Evolutionary conservation across 805 yeast genomes (phyloP), one percentile per base, ranked within the genome.

Genomic region (Metschnikowia corniflorae): DNA sequence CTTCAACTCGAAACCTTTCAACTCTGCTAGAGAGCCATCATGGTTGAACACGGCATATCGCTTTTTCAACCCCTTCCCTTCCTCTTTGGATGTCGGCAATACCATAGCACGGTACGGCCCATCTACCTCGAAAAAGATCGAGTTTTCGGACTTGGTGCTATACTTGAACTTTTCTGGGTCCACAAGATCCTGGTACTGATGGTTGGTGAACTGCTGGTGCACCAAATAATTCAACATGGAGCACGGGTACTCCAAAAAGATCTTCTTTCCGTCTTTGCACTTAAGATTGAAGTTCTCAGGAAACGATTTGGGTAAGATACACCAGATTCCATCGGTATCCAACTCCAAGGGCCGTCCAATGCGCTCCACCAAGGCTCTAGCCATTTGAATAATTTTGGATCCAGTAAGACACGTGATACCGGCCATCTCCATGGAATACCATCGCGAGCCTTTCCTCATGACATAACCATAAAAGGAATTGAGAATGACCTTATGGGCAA

Each of bases 341-440:
- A 93, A 74, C 55, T 93, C 99, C 42, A 93, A 67, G 0, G 98
- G 98, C 50, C 97, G 73, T 2, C 99, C 99, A 4, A 94, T 65
- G 51, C 96, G 69, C 57, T 91, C 97, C 10, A 93, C 96, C 41
- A 93, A 65, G 1, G 83, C 66, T 44, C 97, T 72, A 0, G 99
- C 99, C 93, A 91, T 85, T 62, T 94, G 97, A 68, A 93, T 93
- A 51, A 93, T 93, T 0, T 95, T 87, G 0, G 98, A 96, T 35
- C 99, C 99, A 0, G 98, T 93, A 32, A 89, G 71, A 72, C 98
- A 94, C 0, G 99, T 93, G 14, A 93, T 93, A 45, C 99, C 99
- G 0, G 98, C 99, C 98, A 94, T 93, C 60, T 93, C 98, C 93
- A 93, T 88, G 0, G 98, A 93, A 54, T 89, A 93, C 99, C 99